Evolutionary conservation across 1,284 basidiomycete genomes (phyloP).

Genomic region (Papiliotrema terrestris): DNA sequence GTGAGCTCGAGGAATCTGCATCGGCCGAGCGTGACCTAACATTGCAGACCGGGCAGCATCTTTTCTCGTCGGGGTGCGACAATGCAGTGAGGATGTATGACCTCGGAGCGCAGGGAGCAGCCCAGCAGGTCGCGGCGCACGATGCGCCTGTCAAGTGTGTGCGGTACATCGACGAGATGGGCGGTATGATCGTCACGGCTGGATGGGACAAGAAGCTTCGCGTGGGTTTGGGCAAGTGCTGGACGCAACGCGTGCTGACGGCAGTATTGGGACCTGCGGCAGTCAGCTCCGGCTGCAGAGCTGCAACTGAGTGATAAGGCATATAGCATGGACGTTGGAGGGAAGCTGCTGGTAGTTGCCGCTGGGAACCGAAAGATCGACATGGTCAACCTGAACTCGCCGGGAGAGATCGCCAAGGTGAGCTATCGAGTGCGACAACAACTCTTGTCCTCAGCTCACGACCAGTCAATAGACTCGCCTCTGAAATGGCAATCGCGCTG

Average conservation of each 20-base stretch:
- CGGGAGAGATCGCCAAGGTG: constrained; percentile 70
- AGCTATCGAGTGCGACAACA: constrained; percentile 15
- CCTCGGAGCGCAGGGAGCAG: constrained; percentile 61
- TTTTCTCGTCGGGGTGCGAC: constrained; percentile 83
- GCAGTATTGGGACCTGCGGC: constrained; percentile 88
- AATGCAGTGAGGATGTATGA: constrained; percentile 80
- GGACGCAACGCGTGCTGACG: neutral
- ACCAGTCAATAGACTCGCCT: constrained; percentile 71
- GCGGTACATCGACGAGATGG: constrained; percentile 66
- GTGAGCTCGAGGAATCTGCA: too few relatives aligned
- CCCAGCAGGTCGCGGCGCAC: constrained; percentile 73
- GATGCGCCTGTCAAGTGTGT: constrained; percentile 76
- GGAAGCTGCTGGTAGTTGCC: constrained; percentile 58
- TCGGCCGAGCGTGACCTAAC: too few relatives aligned
- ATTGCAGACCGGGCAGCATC: constrained; percentile 73
- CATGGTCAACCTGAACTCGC: constrained; percentile 81
- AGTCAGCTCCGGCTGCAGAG: constrained; percentile 66
- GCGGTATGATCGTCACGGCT: constrained; percentile 67
- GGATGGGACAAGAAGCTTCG: constrained; percentile 91
- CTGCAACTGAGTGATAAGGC: constrained; percentile 83
- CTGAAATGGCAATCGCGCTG: constrained; percentile 93
- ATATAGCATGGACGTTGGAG: constrained; percentile 55
- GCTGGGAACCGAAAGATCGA: constrained; percentile 73
- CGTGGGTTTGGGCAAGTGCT: constrained; percentile 50
- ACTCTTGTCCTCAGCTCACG: neutral